These are phyloP conservation scores for Camellia lanceoleosa DNA, from an alignment of 148 eudicot species.

Conservation along the genomic window DNA sequence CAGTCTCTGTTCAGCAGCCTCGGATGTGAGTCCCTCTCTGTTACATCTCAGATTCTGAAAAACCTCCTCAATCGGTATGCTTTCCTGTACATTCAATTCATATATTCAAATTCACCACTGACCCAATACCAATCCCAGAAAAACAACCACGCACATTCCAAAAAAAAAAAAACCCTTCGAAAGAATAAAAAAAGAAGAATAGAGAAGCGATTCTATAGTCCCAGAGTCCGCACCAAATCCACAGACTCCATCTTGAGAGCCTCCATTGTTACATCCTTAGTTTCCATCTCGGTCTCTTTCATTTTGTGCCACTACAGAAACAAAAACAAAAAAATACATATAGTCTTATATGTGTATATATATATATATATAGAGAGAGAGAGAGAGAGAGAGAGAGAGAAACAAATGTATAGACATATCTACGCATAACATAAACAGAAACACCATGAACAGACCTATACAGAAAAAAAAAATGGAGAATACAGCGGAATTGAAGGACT, in stretches of 20 bases:
- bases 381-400: no score
- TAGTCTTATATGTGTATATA: no score
- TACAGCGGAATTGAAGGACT: neutral
- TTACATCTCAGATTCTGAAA: constrained; percentile 80
- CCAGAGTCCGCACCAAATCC: constrained; percentile 63
- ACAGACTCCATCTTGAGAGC: constrained; percentile 78
- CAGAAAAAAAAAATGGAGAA: neutral
- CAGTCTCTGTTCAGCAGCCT: constrained; percentile 67
- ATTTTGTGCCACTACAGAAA: neutral
- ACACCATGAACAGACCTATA: neutral
- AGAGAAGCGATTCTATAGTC: no score
- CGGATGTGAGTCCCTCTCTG: constrained; percentile 61
- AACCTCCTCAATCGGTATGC: constrained; percentile 77
- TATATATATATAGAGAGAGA: no score
- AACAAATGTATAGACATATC: neutral
- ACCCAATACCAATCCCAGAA: no score
- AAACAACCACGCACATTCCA: no score
- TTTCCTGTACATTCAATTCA: constrained; percentile 53
- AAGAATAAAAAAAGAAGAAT: neutral
- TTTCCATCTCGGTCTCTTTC: constrained; percentile 42
- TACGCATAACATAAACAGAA: neutral
- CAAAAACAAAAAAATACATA: neutral
- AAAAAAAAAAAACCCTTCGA: neutral
- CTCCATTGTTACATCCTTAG: constrained; percentile 58
- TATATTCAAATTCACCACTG: neutral